phyloP scores from a whole-genome alignment of 2,329 filamentous ascomycete species.

The Penicillium sp. region DNA sequence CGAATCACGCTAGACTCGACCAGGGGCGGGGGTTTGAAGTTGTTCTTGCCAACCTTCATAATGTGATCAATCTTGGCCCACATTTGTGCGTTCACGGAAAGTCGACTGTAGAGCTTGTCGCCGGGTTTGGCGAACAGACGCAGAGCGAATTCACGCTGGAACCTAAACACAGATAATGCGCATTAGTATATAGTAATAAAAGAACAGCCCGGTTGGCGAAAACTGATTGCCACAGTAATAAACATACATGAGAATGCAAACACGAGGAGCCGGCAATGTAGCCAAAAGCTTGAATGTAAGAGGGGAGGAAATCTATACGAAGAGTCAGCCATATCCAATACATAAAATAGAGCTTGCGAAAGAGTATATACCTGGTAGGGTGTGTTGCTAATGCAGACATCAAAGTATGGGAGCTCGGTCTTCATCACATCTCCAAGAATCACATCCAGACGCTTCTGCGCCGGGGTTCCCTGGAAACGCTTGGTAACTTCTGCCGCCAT shows the following conservation, averaged over 20 bases:
- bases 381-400: slow-evolving; percentile 80
- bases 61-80: slow-evolving; percentile 71
- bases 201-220: not conserved
- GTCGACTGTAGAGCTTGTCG: slow-evolving; percentile 84
- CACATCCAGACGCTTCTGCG: slow-evolving; percentile 80
- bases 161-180: slow-evolving; percentile 14
- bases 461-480: slow-evolving; percentile 85
- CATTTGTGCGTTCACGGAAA: slow-evolving; percentile 92
- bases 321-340: not conserved
- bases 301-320: slow-evolving; percentile 74
- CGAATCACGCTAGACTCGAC: slow-evolving; percentile 91
- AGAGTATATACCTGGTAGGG: slow-evolving; percentile 58
- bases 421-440: slow-evolving; percentile 93
- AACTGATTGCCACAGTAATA: not conserved
- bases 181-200: slow-evolving; percentile 3
- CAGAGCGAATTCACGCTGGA: slow-evolving; percentile 87
- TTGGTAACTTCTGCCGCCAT: slow-evolving; percentile 96
- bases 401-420: slow-evolving; percentile 73
- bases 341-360: too few species aligned
- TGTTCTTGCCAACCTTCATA: slow-evolving; percentile 94
- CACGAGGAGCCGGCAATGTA: slow-evolving; percentile 75
- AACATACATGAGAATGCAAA: slow-evolving; percentile 75
- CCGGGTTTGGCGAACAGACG: slow-evolving; percentile 84
- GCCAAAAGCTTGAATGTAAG: slow-evolving; percentile 88
- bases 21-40: slow-evolving; percentile 91